Conservation (phyloP, 116 monocot genomes). For the Phalaenopsis hybrid region DNA sequence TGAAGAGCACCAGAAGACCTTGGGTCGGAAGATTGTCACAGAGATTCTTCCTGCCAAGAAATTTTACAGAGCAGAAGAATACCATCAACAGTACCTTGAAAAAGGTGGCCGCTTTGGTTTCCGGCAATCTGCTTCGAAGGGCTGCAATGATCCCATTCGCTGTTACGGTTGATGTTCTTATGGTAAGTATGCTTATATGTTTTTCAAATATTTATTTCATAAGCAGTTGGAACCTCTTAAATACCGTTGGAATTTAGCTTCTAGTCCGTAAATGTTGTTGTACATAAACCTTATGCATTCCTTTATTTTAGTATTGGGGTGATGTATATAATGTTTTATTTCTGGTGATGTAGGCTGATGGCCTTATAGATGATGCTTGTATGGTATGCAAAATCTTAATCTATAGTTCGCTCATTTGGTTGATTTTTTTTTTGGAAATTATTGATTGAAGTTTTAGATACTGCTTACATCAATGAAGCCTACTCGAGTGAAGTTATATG, state of each 20-base stretch:
- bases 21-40: slow-evolving; percentile 42
- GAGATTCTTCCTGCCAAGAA: slow-evolving; percentile 48
- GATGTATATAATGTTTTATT: too few species aligned
- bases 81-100: slow-evolving; percentile 54
- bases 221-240: neutral
- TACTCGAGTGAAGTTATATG: too few species aligned
- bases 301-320: too few species aligned
- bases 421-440: too few species aligned
- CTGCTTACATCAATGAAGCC: too few species aligned
- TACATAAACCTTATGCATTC: neutral
- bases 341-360: too few species aligned
- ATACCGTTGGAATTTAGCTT: neutral
- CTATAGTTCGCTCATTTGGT: too few species aligned
- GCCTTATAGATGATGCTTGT: too few species aligned
- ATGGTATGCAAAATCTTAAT: too few species aligned
- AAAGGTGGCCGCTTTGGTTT: slow-evolving; percentile 51
- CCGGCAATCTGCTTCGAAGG: slow-evolving; percentile 33
- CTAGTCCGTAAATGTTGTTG: neutral
- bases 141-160: slow-evolving; percentile 48
- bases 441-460: too few species aligned
- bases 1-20: slow-evolving; percentile 28
- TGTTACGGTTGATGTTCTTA: slow-evolving; percentile 36
- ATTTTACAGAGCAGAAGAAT: slow-evolving; percentile 56
- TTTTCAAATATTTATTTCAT: neutral
- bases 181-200: neutral